A percentile compares a stretch with the other conserved stretches of the same genome.
Evolutionary conservation across 2,329 filamentous ascomycete genomes (phyloP).

Genomic region (Fusarium burgessii): DNA sequence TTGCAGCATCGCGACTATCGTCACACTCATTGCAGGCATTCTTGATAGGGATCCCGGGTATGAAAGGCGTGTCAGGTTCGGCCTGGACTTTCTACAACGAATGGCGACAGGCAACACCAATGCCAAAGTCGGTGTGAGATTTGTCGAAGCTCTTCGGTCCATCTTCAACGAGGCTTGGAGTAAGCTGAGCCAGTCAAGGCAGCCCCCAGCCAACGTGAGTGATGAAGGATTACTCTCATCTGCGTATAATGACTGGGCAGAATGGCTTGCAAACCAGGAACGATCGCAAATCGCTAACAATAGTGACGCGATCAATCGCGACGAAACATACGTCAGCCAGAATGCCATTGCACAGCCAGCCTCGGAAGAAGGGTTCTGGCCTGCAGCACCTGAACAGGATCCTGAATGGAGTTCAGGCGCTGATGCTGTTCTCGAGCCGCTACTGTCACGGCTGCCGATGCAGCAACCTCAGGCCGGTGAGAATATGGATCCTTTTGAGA

Average conservation of each 20-base stretch:
- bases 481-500: not conserved
- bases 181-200: not conserved
- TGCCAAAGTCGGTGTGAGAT: not conserved
- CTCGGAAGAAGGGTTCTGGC: not conserved
- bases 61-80: not conserved
- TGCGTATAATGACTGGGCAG: not conserved
- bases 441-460: not conserved
- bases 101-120: not conserved
- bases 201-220: fast-evolving
- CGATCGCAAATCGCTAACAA: fast-evolving
- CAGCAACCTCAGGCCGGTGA: fast-evolving
- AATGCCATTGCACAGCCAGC: not conserved
- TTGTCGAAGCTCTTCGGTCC: not conserved
- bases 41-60: not conserved
- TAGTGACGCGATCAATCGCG: fast-evolving
- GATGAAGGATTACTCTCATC: not conserved
- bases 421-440: not conserved
- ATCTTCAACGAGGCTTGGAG: not conserved
- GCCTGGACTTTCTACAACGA: not conserved
- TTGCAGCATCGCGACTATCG: not conserved
- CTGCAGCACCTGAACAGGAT: not conserved
- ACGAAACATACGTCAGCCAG: not conserved
- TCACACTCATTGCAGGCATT: not conserved
- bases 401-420: not conserved
- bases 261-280: not conserved